Conservation (phyloP, 202 grass and related monocot genomes). For the Dendrocalamus latiflorus region DNA sequence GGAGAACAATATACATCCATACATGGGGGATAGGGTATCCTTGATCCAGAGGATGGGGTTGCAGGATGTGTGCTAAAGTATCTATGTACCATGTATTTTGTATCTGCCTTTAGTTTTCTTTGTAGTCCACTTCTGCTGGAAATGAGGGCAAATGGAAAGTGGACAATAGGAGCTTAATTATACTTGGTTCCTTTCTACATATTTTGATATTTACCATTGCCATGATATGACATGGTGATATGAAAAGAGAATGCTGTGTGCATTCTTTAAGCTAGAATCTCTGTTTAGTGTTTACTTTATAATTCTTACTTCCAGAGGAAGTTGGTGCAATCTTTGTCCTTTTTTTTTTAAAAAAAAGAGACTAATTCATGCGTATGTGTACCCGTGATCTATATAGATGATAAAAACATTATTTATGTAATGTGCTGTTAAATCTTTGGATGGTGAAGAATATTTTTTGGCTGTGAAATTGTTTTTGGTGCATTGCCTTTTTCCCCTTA, state of each 20-base stretch:
- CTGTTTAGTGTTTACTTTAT: conserved; percentile 1
- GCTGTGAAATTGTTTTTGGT: conserved; percentile 12
- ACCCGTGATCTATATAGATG: not conserved
- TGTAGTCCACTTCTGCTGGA: conserved; percentile 12
- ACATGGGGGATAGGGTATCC: not conserved
- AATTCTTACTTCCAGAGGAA: conserved; percentile 6
- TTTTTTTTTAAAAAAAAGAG: not conserved
- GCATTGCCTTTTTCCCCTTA: not conserved
- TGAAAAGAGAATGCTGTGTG: not conserved
- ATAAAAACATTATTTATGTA: conserved; percentile 2
- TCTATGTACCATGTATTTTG: not conserved
- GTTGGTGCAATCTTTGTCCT: not conserved
- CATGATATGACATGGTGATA: not conserved
- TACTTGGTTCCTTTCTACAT: not conserved
- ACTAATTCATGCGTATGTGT: not conserved
- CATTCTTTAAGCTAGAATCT: not conserved
- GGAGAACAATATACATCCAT: not conserved
- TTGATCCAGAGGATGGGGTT: not conserved
- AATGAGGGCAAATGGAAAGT: not conserved
- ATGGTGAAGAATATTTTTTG: not conserved
- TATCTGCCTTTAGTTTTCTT: not conserved
- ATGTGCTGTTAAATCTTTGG: not conserved
- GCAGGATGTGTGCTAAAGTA: not conserved
- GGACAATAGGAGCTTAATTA: not conserved
- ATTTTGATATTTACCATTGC: conserved; percentile 1